Conservation (phyloP, 2,329 filamentous ascomycete species). For the Leptographium wingfieldii region DNA sequence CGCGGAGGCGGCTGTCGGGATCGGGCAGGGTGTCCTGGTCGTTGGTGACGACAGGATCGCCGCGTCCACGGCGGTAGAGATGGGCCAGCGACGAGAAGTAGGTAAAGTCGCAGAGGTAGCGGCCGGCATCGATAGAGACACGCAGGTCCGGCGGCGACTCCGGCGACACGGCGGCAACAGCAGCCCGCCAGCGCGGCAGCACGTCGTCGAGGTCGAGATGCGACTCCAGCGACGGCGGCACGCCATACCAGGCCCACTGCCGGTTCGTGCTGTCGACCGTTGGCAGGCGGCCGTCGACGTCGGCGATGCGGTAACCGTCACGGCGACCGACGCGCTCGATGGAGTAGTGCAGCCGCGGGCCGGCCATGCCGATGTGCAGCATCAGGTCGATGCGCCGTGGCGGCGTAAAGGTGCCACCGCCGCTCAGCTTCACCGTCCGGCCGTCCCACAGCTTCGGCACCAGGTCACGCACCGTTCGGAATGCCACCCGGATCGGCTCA, state of each 20-base stretch:
- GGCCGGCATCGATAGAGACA: slow-evolving; percentile 57
- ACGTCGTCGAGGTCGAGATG: slow-evolving; percentile 47
- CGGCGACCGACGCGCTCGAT: slow-evolving; percentile 60
- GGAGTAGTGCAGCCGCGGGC: slow-evolving; percentile 50
- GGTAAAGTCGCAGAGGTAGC: slow-evolving; percentile 68
- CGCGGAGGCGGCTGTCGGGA: slow-evolving; percentile 25
- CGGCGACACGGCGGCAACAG: slow-evolving; percentile 11
- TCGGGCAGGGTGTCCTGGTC: neutral
- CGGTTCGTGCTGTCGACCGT: slow-evolving; percentile 26
- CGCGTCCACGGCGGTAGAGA: slow-evolving; percentile 31
- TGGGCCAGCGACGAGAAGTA: slow-evolving; percentile 57
- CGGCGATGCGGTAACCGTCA: slow-evolving; percentile 56
- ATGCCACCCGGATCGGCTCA: slow-evolving; percentile 56
- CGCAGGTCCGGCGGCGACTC: slow-evolving; percentile 31
- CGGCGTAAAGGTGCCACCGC: neutral
- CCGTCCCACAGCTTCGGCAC: slow-evolving; percentile 50
- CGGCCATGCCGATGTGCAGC: slow-evolving; percentile 72
- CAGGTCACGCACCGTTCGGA: slow-evolving; percentile 49
- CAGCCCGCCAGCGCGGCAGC: slow-evolving; percentile 39
- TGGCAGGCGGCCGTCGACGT: slow-evolving; percentile 53
- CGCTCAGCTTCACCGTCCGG: neutral
- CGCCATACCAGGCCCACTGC: slow-evolving; percentile 40
- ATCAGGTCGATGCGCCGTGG: slow-evolving; percentile 45
- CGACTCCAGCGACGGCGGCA: slow-evolving; percentile 43
- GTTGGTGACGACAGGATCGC: neutral